These are phyloP conservation scores for Candida methanosorbosa DNA, from an alignment of 805 yeast genomes.

Conservation along the genomic window DNA sequence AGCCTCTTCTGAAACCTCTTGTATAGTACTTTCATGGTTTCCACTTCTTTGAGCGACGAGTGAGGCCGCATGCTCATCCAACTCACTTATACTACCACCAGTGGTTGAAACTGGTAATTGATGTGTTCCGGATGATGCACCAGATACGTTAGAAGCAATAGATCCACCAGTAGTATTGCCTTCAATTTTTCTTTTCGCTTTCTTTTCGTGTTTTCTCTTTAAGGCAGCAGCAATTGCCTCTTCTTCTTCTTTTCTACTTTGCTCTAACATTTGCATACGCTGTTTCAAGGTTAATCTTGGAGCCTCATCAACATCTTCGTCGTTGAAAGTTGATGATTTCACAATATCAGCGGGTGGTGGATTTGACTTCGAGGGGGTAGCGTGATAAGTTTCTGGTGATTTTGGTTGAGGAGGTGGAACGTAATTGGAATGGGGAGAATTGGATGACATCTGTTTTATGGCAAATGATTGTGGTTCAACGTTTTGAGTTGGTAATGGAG, in stretches of 20 bases:
- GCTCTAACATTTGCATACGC: constrained; percentile 75
- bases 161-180: constrained; percentile 9
- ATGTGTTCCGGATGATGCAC: not conserved
- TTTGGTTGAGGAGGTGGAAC: constrained; percentile 32
- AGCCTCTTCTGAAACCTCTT: not conserved
- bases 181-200: constrained; percentile 17
- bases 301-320: constrained; percentile 39
- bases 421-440: constrained; percentile 51
- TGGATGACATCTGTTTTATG: constrained; percentile 45
- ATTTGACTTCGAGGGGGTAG: too few relatives aligned
- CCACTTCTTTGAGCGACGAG: too few relatives aligned
- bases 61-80: too few relatives aligned
- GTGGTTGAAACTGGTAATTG: not conserved
- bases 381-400: constrained; percentile 9
- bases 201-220: constrained; percentile 43
- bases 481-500: constrained; percentile 27
- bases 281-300: constrained; percentile 83
- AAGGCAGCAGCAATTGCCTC: constrained; percentile 54
- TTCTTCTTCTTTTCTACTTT: constrained; percentile 73
- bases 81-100: not conserved
- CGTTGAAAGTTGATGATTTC: constrained; percentile 12
- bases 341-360: constrained; percentile 13
- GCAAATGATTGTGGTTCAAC: constrained; percentile 32
- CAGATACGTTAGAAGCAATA: not conserved
- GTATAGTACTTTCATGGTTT: constrained; percentile 1